Evolutionary conservation across 2,329 filamentous ascomycete species (phyloP), one percentile per base, ranked within the genome.

Genomic region (Aspergillus pseudotamarii): DNA sequence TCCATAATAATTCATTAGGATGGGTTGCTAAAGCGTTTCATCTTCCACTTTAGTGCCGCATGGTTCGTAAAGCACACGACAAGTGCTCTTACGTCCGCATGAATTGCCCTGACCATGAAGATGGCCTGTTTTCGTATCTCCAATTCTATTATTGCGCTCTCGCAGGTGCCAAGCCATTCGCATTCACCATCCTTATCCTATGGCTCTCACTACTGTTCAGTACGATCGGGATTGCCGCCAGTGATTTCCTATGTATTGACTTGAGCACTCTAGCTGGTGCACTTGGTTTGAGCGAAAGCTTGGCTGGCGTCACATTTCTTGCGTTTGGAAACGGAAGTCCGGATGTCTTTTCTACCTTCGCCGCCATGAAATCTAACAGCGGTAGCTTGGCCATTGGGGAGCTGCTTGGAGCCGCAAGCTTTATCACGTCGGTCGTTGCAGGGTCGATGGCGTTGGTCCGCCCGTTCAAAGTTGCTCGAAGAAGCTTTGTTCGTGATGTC

Each of bases 231-330:
- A 97, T 99, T 67, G 95, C 95, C 16, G 95, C 95, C 26, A 97
- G 93, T 79, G 95, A 99, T 80, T 99, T 99, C 82, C 95, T 99
- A 80, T 98, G 94, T 79, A 88, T 98, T 80, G 97, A 99, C 74
- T 85, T 99, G 38, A 95, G 92, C 78, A 98, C 95, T 14, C 95
- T 99, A 71, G 90, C 95, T 26, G 90, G 86, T 61, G 88, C 97
- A 58, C 84, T 98, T 32, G 94, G 94, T 23, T 90, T 99, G 82
- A 97, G 94, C 77, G 94, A 99, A 81, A 98, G 93, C 76, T 85
- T 99, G 79, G 93, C 95, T 0, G 95, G 95, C 41, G 96, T 99
- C 32, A 99, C 95, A 0, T 96, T 99, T 72, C 82, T 99, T 58
- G 95, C 95, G 10, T 96, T 99, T 79, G 95, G 95, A 68, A 99